Percentiles rank a stretch among this genome's conserved stretches.
phyloP scores from a whole-genome alignment of 2,329 filamentous ascomycete species.

The Cryphonectria japonica region DNA sequence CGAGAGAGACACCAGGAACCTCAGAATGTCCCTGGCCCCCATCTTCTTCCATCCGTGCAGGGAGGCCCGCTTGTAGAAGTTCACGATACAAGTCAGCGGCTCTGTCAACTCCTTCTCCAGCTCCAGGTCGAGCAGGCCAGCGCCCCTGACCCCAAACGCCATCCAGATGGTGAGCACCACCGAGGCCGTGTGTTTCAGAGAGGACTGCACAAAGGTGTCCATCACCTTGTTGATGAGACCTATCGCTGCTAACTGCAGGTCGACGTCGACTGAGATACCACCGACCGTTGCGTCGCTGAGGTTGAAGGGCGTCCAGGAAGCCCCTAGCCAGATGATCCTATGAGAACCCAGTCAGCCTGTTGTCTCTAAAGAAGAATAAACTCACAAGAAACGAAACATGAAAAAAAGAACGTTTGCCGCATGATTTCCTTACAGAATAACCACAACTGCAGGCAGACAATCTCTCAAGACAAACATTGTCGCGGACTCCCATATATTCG shows the following conservation, averaged over 20 bases:
- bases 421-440: background rate
- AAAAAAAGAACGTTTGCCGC: background rate
- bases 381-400: no score
- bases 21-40: background rate
- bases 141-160: conserved; percentile 7
- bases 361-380: background rate
- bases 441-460: background rate
- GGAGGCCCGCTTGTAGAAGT: background rate
- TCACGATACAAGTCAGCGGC: background rate
- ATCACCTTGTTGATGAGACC: conserved; percentile 5
- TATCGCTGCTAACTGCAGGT: background rate
- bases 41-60: background rate
- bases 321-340: background rate
- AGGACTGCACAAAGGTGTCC: background rate
- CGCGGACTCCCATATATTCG: background rate
- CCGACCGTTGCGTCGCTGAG: background rate
- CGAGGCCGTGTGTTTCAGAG: background rate
- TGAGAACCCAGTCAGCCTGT: background rate
- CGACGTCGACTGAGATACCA: conserved; percentile 1
- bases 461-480: background rate
- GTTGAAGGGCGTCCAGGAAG: background rate
- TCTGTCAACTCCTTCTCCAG: conserved; percentile 11
- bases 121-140: conserved; percentile 11
- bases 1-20: background rate
- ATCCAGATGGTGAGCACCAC: conserved; percentile 9